Evolutionary conservation across 2,329 filamentous ascomycete species (phyloP).

Genomic region (Acarospora socialis): DNA sequence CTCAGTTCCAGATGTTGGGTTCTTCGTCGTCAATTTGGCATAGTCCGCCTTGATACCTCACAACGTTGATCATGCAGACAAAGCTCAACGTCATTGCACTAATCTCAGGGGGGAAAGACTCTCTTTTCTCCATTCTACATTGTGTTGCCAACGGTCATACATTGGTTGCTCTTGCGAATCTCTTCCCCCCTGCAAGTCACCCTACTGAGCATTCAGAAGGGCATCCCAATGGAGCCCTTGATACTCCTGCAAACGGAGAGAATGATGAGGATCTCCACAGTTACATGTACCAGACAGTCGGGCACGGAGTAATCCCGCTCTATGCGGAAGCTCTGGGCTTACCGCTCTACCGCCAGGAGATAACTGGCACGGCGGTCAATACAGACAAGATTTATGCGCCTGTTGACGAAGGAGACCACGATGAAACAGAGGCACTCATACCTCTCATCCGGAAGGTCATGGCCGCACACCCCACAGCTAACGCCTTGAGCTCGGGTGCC

Average conservation of each 20-base stretch:
- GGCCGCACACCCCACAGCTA: constrained; percentile 58
- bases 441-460: constrained; percentile 57
- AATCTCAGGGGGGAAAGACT: constrained; percentile 94
- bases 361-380: constrained; percentile 56
- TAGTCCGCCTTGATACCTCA: too few relatives aligned
- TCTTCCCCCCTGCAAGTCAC: constrained; percentile 53
- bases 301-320: constrained; percentile 71
- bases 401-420: constrained; percentile 25
- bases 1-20: too few relatives aligned
- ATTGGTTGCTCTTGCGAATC: constrained; percentile 77
- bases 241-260: constrained; percentile 20
- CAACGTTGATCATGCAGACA: too few relatives aligned
- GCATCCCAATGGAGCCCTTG: constrained; percentile 17
- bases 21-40: too few relatives aligned
- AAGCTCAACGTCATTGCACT: constrained; percentile 77
- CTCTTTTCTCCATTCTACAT: constrained; percentile 83
- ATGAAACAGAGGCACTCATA: constrained; percentile 82
- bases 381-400: constrained; percentile 54
- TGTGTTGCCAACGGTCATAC: constrained; percentile 74
- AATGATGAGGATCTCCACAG: constrained; percentile 65
- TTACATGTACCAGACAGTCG: constrained; percentile 99
- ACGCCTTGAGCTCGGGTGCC: constrained; percentile 79
- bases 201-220: too few relatives aligned
- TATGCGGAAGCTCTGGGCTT: constrained; percentile 67
- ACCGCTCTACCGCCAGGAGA: constrained; percentile 70